phyloP scores from a whole-genome alignment of 345 rosid genomes.

The Bruguiera parviflora region DNA sequence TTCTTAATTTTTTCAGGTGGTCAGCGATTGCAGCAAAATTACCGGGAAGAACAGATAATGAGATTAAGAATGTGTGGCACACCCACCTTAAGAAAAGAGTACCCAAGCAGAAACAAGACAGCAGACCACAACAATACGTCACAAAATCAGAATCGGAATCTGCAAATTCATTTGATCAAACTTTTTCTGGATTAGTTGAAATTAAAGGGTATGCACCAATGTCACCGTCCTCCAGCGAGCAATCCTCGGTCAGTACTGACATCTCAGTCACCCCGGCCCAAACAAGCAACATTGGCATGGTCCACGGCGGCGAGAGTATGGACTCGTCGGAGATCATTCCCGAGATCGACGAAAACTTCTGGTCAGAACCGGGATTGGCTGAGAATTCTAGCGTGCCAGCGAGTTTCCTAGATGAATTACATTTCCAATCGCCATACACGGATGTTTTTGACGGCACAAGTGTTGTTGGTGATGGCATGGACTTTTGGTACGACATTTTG shows the following conservation, averaged over 20 bases:
- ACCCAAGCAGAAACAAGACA: constrained; percentile 33
- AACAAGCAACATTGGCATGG: constrained; percentile 11
- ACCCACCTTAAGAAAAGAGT: constrained; percentile 79
- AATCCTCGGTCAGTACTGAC: constrained; percentile 37
- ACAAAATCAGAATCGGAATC: constrained; percentile 16
- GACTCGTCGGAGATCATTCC: constrained; percentile 37
- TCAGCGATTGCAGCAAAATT: constrained; percentile 76
- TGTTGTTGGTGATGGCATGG: constrained; percentile 37
- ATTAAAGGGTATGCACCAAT: constrained; percentile 9
- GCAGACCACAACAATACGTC: constrained; percentile 19
- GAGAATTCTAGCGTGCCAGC: constrained; percentile 16
- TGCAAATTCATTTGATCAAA: constrained; percentile 9
- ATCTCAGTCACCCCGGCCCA: constrained; percentile 22
- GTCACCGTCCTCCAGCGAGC: constrained; percentile 49
- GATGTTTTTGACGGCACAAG: constrained; percentile 14
- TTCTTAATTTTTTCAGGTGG: constrained; percentile 48
- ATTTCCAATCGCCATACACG: constrained; percentile 24
- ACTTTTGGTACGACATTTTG: constrained; percentile 65
- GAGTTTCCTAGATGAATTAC: constrained; percentile 23
- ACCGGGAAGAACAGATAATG: constrained; percentile 90
- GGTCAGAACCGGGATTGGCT: constrained; percentile 42
- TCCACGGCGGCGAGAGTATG: constrained; percentile 12
- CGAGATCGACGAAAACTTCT: constrained; percentile 57
- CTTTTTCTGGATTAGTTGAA: not conserved
- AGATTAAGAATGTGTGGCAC: constrained; percentile 92